A percentile compares a stretch with the other conserved stretches of the same genome.
These are phyloP conservation scores for Pyronema domesticum DNA, from an alignment of 495 filamentous ascomycete genomes.

Conservation along the genomic window DNA sequence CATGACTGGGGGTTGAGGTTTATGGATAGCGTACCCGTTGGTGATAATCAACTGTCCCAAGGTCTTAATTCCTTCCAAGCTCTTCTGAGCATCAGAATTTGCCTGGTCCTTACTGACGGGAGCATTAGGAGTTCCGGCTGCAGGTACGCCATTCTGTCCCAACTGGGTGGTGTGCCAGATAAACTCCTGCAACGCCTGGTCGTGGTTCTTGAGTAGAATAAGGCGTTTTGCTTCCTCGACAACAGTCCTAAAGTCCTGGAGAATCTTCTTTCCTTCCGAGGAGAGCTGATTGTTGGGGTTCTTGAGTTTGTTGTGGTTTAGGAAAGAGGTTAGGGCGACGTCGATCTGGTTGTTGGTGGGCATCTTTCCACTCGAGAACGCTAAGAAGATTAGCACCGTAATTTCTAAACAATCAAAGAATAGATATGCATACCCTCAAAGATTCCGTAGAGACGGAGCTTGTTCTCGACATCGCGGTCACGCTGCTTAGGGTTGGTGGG, in stretches of 20 bases:
- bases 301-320: conserved; percentile 28
- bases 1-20: background rate
- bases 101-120: conserved; percentile 58
- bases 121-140: conserved; percentile 39
- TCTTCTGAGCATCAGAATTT: conserved; percentile 34
- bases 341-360: conserved; percentile 97
- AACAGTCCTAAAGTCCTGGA: conserved; percentile 61
- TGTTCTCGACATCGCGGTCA: conserved; percentile 61
- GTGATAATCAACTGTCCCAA: conserved; percentile 79
- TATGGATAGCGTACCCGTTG: conserved; percentile 49
- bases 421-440: conserved; percentile 38
- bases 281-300: conserved; percentile 67
- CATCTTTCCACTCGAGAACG: conserved; percentile 76
- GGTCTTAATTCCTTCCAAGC: conserved; percentile 69
- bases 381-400: conserved; percentile 26
- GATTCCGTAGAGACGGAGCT: conserved; percentile 91
- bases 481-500: conserved; percentile 25
- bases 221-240: conserved; percentile 76
- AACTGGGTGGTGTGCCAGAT: conserved; percentile 81
- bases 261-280: conserved; percentile 55
- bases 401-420: background rate
- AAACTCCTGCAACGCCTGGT: conserved; percentile 87
- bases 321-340: conserved; percentile 69
- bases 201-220: conserved; percentile 87
- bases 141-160: conserved; percentile 31